Evolutionary conservation across 2,329 filamentous ascomycete genomes (phyloP).

Genomic region (Paraphoma chrysanthemicola): DNA sequence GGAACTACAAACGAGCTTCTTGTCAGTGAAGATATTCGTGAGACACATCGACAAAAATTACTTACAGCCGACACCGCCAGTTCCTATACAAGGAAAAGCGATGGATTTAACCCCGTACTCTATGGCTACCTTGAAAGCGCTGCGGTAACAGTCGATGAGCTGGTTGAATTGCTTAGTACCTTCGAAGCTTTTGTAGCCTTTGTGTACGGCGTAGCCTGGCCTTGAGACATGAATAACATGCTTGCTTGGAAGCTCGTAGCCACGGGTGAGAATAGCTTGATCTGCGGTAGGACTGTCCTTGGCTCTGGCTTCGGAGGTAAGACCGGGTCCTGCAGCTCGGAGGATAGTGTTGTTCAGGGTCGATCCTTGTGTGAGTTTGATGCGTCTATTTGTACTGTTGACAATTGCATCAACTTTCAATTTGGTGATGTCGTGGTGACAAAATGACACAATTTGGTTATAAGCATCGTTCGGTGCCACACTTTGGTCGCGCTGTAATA

Average conservation of each 20-base stretch:
- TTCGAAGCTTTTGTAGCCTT: conserved; percentile 7
- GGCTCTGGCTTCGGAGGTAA: conserved; percentile 27
- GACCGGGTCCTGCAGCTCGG: conserved; percentile 34
- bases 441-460: conserved; percentile 40
- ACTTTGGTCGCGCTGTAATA: conserved; percentile 35
- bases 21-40: neutral
- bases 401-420: conserved; percentile 45
- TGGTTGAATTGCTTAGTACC: conserved; percentile 31
- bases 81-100: conserved; percentile 43
- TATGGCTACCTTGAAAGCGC: conserved; percentile 29
- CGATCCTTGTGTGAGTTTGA: conserved; percentile 3
- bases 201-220: conserved; percentile 24
- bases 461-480: conserved; percentile 37
- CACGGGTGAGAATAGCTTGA: conserved; percentile 33
- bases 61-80: conserved; percentile 34
- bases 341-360: conserved; percentile 36
- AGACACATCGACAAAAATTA: neutral
- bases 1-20: conserved; percentile 14
- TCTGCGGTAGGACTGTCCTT: conserved; percentile 25
- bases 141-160: conserved; percentile 42
- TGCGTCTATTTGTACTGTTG: conserved; percentile 32
- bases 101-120: conserved; percentile 33
- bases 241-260: conserved; percentile 33
- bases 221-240: conserved; percentile 42
- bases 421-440: conserved; percentile 39